phyloP scores from a whole-genome alignment of 305 asterid genomes.

The Fraxinus dipetala region DNA sequence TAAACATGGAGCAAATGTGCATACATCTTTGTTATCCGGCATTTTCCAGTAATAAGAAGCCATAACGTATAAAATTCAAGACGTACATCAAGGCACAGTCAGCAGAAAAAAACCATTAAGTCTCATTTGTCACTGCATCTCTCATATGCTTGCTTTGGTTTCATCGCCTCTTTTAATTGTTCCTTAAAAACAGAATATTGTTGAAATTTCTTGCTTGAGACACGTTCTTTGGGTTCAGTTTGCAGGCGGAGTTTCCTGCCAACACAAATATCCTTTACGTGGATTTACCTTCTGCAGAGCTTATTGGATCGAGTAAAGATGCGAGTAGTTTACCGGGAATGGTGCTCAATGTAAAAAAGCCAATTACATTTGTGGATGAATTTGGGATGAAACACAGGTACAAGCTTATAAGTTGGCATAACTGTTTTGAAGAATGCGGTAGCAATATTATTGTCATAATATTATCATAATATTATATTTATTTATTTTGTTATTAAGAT shows the following conservation, averaged over 20 bases:
- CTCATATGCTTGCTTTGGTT: slow-evolving; percentile 4
- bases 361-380: slow-evolving; percentile 70
- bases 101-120: not conserved
- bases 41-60: not conserved
- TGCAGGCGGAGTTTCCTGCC: slow-evolving; percentile 90
- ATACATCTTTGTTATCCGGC: not conserved
- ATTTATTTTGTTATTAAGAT: not conserved
- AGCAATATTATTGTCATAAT: not conserved
- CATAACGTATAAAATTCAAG: not conserved
- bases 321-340: slow-evolving; percentile 81
- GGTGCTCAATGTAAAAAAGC: slow-evolving; percentile 87
- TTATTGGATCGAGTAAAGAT: slow-evolving; percentile 67
- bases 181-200: slow-evolving; percentile 23
- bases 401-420: slow-evolving; percentile 18
- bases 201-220: slow-evolving; percentile 35
- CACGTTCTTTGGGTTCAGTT: slow-evolving; percentile 51
- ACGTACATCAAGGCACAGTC: not conserved
- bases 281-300: slow-evolving; percentile 90
- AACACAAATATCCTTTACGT: slow-evolving; percentile 91
- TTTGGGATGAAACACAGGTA: slow-evolving; percentile 87
- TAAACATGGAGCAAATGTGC: not conserved
- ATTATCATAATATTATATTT: not conserved
- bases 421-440: slow-evolving; percentile 7
- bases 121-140: slow-evolving; percentile 18
- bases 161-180: slow-evolving; percentile 5